Evolutionary conservation across 495 filamentous ascomycete species (phyloP).

Genomic region (Thermothielavioides terrestris): DNA sequence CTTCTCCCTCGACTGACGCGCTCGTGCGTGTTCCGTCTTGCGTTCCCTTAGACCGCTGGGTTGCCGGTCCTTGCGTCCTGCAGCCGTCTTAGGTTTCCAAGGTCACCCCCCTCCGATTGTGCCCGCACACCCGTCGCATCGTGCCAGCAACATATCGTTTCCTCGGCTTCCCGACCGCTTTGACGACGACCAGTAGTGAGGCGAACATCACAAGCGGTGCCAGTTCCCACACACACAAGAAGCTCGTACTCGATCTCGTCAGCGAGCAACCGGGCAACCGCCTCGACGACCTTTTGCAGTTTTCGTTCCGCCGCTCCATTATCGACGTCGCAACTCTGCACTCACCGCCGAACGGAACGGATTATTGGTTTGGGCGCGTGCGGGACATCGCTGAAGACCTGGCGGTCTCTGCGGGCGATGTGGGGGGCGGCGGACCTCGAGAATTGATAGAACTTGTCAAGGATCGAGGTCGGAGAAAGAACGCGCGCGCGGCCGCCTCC

Average conservation of each 20-base stretch:
- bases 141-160: slow-evolving; percentile 1
- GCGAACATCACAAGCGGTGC: neutral
- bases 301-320: neutral
- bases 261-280: neutral
- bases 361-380: neutral
- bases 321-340: neutral
- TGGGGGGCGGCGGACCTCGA: slow-evolving; percentile 31
- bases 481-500: neutral
- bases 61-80: slow-evolving; percentile 5
- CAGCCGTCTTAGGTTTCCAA: neutral
- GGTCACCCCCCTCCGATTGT: neutral
- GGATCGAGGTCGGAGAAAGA: slow-evolving; percentile 23
- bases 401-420: slow-evolving; percentile 29
- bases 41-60: neutral
- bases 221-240: neutral
- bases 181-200: neutral
- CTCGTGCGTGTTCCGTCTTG: slow-evolving; percentile 3
- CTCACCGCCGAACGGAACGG: neutral
- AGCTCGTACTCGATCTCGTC: too few species aligned
- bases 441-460: slow-evolving; percentile 22
- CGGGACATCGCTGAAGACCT: slow-evolving; percentile 20
- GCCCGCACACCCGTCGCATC: too few species aligned
- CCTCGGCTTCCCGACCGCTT: neutral
- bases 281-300: neutral
- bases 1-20: neutral